A percentile compares a stretch with the other conserved stretches of the same genome.
These are phyloP conservation scores for Eucalyptus coolabah DNA, from an alignment of 345 rosid species.

Conservation along the genomic window DNA sequence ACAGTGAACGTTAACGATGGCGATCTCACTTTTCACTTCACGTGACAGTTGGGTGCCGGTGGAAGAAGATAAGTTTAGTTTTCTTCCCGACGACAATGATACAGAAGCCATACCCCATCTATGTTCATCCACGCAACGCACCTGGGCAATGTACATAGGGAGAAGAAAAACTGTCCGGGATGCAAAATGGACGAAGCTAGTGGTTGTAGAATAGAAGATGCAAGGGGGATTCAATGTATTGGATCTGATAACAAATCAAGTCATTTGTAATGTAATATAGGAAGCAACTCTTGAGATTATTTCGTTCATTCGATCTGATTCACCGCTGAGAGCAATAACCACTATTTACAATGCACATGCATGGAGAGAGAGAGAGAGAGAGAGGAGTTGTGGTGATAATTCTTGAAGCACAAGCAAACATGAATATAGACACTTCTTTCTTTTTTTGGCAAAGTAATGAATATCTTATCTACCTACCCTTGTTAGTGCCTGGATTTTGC, in stretches of 20 bases:
- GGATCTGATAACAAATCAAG: not conserved
- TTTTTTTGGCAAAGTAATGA: not conserved
- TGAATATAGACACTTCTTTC: not conserved
- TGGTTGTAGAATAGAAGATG: not conserved
- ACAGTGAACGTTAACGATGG: not conserved
- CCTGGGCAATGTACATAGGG: not conserved
- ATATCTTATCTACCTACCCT: not conserved
- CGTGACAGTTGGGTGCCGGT: conserved; percentile 76
- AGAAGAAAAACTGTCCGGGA: not conserved
- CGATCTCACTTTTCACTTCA: conserved; percentile 1
- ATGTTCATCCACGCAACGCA: conserved; percentile 25
- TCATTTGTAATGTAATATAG: not conserved
- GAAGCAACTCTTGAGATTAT: not conserved
- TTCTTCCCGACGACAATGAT: conserved; percentile 92
- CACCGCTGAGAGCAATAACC: not conserved
- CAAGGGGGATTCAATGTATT: not conserved
- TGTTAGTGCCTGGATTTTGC: not conserved
- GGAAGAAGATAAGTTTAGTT: conserved; percentile 62
- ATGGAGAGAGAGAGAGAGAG: not conserved
- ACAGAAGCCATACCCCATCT: conserved; percentile 80
- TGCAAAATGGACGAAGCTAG: not conserved
- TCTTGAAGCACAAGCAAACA: not conserved
- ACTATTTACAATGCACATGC: not conserved
- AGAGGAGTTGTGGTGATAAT: not conserved
- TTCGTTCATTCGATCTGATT: not conserved